Conservation (phyloP, 495 filamentous ascomycete genomes). For the Aspergillus cavernicola region DNA sequence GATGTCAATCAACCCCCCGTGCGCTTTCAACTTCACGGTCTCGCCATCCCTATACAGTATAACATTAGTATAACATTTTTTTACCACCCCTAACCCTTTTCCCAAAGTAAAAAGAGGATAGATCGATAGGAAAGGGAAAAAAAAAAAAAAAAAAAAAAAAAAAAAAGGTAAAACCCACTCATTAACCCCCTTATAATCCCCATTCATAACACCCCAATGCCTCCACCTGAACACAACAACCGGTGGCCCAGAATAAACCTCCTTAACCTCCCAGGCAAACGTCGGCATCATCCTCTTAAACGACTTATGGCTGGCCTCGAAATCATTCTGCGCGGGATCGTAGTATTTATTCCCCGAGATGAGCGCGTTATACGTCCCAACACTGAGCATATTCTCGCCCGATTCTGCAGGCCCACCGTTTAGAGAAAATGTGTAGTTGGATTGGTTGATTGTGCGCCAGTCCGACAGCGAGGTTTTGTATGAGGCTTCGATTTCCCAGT, state of each 20-base stretch:
- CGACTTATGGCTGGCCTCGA: slow-evolving; percentile 58
- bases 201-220: slow-evolving; percentile 63
- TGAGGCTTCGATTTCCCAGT: slow-evolving; percentile 68
- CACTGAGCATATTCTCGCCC: slow-evolving; percentile 61
- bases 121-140: background rate
- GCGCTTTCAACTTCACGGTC: slow-evolving; percentile 51
- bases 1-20: slow-evolving; percentile 35
- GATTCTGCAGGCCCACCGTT: slow-evolving; percentile 53
- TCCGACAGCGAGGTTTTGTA: slow-evolving; percentile 58
- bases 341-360: slow-evolving; percentile 59
- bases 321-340: slow-evolving; percentile 53
- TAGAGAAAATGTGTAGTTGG: slow-evolving; percentile 57
- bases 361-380: slow-evolving; percentile 67
- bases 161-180: slow-evolving; percentile 38
- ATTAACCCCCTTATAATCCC: slow-evolving; percentile 60
- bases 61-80: no score
- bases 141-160: background rate
- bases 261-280: slow-evolving; percentile 66
- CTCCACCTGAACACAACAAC: slow-evolving; percentile 58
- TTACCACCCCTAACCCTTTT: background rate
- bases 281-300: slow-evolving; percentile 69
- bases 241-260: slow-evolving; percentile 61
- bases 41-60: slow-evolving; percentile 49
- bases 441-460: slow-evolving; percentile 59
- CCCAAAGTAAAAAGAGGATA: background rate